Percentiles rank a stretch among this genome's conserved stretches.
Evolutionary conservation across 2,329 filamentous ascomycete species (phyloP).

Genomic region (Pyricularia grisea): DNA sequence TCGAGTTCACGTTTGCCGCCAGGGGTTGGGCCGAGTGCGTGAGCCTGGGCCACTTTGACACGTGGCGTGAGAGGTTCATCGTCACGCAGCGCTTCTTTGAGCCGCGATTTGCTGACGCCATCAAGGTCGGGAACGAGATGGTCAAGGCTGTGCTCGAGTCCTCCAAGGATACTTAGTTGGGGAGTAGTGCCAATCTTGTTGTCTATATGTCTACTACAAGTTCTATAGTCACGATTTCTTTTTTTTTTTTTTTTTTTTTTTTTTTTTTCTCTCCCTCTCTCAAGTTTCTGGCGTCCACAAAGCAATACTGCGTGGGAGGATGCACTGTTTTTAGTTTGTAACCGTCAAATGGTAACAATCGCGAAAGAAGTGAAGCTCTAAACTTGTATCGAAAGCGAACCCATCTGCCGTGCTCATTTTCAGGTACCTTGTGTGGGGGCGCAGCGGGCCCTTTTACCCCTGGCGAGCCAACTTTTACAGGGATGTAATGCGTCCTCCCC

Average conservation of each 20-base stretch:
- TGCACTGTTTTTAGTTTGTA: too few relatives aligned
- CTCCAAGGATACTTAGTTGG: background rate
- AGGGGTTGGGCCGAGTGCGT: constrained; percentile 94
- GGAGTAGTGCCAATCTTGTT: background rate
- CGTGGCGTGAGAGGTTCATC: constrained; percentile 85
- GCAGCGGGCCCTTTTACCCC: background rate
- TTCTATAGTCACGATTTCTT: background rate
- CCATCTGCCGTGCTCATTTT: background rate
- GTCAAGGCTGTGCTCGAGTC: constrained; percentile 81
- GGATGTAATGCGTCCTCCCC: background rate
- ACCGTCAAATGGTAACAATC: too few relatives aligned
- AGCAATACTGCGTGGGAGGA: too few relatives aligned
- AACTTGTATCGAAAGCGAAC: background rate
- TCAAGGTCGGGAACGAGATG: constrained; percentile 88
- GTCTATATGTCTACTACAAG: background rate
- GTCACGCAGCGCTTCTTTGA: constrained; percentile 87
- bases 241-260: too few relatives aligned
- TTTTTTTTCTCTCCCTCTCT: too few relatives aligned
- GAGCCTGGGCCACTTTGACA: constrained; percentile 81
- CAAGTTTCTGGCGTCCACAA: too few relatives aligned
- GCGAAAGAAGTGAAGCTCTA: too few relatives aligned
- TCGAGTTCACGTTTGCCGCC: constrained; percentile 97
- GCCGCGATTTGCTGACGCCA: constrained; percentile 80
- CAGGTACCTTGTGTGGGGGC: background rate
- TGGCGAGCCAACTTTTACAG: background rate